A percentile compares a stretch with the other conserved stretches of the same genome.
These are phyloP conservation scores for Termitomyces sp. DNA, from an alignment of 1,284 basidiomycete genomes.

Conservation along the genomic window DNA sequence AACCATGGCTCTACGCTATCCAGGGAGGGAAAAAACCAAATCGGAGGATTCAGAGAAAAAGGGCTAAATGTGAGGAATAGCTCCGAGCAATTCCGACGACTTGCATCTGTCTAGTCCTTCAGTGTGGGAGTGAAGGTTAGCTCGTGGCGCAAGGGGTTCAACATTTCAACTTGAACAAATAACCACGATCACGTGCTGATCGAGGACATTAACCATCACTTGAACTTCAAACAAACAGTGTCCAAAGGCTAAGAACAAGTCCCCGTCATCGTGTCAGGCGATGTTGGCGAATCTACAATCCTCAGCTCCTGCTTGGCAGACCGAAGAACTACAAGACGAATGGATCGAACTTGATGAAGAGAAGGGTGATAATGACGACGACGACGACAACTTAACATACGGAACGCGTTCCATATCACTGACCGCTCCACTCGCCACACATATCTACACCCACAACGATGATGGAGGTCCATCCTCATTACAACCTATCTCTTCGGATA, in stretches of 20 bases:
- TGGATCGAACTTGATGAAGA: constrained; percentile 61
- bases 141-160: constrained; percentile 9
- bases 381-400: constrained; percentile 35
- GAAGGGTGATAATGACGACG: constrained; percentile 28
- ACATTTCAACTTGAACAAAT: constrained; percentile 4
- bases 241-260: constrained; percentile 3
- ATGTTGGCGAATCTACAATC: constrained; percentile 22
- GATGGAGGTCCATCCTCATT: constrained; percentile 22
- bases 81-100: too few species aligned
- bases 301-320: constrained; percentile 63
- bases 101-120: not conserved
- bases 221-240: constrained; percentile 1
- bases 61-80: too few species aligned
- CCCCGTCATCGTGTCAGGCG: constrained; percentile 17
- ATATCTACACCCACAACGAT: constrained; percentile 41
- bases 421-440: constrained; percentile 53
- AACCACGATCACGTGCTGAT: constrained; percentile 21
- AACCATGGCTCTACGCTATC: too few species aligned
- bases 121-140: not conserved
- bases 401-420: constrained; percentile 56
- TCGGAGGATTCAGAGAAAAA: too few species aligned
- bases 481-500: constrained; percentile 21
- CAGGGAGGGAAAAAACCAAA: too few species aligned
- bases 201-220: constrained; percentile 9
- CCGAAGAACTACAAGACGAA: constrained; percentile 73